These are phyloP conservation scores for Avena insularis DNA, from an alignment of 176 grass and related monocot genomes.

Conservation along the genomic window DNA sequence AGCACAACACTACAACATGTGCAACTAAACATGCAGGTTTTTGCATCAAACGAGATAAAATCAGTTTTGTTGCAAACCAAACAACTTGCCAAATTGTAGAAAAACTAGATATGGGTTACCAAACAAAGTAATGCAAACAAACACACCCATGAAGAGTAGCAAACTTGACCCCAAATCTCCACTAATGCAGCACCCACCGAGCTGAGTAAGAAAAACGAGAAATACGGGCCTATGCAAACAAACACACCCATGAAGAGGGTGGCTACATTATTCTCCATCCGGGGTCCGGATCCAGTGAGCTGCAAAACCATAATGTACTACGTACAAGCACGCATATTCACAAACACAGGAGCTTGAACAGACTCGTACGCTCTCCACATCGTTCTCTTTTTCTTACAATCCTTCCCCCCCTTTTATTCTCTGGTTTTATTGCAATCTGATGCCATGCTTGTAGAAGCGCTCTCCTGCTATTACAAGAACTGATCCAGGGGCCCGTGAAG, in stretches of 20 bases:
- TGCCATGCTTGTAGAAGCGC: background rate
- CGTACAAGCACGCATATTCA: constrained; percentile 8
- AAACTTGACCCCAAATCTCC: too few relatives aligned
- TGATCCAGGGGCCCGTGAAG: background rate
- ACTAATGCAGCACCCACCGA: too few relatives aligned
- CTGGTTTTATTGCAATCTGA: background rate
- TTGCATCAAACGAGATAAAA: too few relatives aligned
- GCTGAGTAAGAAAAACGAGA: too few relatives aligned
- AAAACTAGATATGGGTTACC: too few relatives aligned
- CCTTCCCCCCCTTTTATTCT: constrained; percentile 9
- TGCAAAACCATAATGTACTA: background rate
- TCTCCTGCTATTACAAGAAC: background rate
- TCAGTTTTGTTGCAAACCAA: too few relatives aligned
- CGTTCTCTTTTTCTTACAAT: constrained; percentile 12
- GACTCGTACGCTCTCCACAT: background rate
- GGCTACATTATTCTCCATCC: background rate
- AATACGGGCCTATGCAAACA: too few relatives aligned
- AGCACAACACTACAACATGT: too few relatives aligned
- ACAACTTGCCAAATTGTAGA: too few relatives aligned
- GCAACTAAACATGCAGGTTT: too few relatives aligned
- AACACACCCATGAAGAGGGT: background rate
- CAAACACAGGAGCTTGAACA: background rate
- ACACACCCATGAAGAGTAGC: too few relatives aligned
- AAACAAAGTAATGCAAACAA: too few relatives aligned
- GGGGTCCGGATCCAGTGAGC: background rate